Percentiles rank a stretch among this genome's conserved stretches.
phyloP scores from a whole-genome alignment of 73 alveolate genomes.

The Paramecium pentaurelia region DNA sequence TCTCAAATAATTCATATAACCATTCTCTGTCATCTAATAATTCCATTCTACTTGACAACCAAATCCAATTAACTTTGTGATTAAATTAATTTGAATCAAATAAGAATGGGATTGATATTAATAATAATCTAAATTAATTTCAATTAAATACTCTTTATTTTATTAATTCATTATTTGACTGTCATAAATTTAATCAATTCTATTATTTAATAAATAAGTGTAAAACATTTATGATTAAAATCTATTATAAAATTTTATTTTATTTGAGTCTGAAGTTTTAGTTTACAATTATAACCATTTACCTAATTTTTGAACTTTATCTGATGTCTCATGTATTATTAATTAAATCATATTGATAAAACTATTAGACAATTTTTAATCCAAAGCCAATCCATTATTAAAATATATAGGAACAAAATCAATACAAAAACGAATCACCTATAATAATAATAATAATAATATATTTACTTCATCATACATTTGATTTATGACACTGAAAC shows the following conservation, averaged over 20 bases:
- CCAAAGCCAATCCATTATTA: neutral
- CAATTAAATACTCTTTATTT: neutral
- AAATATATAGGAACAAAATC: neutral
- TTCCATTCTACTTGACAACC: neutral
- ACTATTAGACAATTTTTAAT: neutral
- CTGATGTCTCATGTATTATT: neutral
- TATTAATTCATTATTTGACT: neutral
- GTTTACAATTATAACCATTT: neutral
- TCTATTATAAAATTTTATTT: neutral
- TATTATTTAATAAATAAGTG: neutral
- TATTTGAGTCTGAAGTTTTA: neutral
- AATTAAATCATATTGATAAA: neutral
- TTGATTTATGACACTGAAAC: neutral
- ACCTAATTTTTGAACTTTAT: neutral
- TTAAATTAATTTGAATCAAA: neutral
- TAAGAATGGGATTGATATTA: neutral
- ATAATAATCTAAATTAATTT: neutral
- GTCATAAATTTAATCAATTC: neutral
- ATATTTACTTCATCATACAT: neutral
- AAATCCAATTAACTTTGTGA: neutral
- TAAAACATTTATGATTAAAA: neutral
- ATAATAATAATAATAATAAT: neutral
- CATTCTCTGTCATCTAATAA: neutral
- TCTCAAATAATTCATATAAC: neutral
- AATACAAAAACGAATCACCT: neutral